Evolutionary conservation across 768 basidiomycete species (phyloP), one percentile per base, ranked within the genome.

Genomic region (Phaeotremella skinneri): DNA sequence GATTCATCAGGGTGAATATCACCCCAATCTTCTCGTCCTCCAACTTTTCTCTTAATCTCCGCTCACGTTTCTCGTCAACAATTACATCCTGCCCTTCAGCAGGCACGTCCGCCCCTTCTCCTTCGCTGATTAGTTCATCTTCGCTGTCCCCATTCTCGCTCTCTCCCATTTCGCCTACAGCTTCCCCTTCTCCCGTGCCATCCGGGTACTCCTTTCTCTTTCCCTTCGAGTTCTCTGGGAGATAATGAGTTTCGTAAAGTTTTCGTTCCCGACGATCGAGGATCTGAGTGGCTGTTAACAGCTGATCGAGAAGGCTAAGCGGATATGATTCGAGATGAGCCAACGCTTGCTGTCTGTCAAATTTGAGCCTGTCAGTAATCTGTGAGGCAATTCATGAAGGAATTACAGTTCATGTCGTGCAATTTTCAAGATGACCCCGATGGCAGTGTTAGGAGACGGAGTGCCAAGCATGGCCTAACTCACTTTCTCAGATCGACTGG

Each of bases 1-100:
- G 49, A 54, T 65, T 72, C 39, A 43, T 67, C 26, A 68, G 30
- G 3, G 20, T 26, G 51, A 70, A 31, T 2, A 17, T 57, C 13
- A 68, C 55, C 9, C 61, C 61, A 20, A 54, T 26, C 50, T 53
- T 29, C 13, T 25, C 39, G 37, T 30, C 51, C 23, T 37, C 47
- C 29, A 51, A 23, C 32, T n/a, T 2, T 13, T 58, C 41, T 42
- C 17, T 39, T 27, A 29, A 17, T 58, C 30, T 52, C 26, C 27
- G 23, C 2, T 29, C 25, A 3, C 4, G 9, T n/a, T 54, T 26
- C 11, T 34, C 45, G 23, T 32, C n/a, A 16, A 41, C 30, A 23
- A 17, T 26, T 31, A 29, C 58, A 53, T 43, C n/a, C 23, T 53
- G 17, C 26, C 20, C 32, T 34, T 32, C 47, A 27, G 49, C 51